Evolutionary conservation across 768 basidiomycete species (phyloP).

Genomic region (Lyophyllum semitale): DNA sequence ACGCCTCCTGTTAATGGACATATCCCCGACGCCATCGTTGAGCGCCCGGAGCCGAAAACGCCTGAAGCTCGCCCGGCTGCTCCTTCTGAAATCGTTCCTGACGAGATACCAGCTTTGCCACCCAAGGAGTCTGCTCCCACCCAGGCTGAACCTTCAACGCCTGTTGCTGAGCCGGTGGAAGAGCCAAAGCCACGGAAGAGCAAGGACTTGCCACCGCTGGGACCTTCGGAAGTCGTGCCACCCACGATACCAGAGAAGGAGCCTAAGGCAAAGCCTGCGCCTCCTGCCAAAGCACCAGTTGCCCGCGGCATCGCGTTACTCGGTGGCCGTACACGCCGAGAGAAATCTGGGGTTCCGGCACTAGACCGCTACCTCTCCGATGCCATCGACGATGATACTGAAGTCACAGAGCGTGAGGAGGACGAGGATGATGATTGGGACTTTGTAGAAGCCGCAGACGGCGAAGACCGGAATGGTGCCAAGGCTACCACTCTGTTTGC

Average conservation of each 20-base stretch:
- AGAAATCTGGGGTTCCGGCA: slow-evolving; percentile 83
- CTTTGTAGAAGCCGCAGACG: slow-evolving; percentile 78
- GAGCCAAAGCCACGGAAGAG: slow-evolving; percentile 29
- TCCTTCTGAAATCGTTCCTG: slow-evolving; percentile 26
- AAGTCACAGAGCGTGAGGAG: slow-evolving; percentile 47
- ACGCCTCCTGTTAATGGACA: slow-evolving; percentile 16
- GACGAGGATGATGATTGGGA: slow-evolving; percentile 91
- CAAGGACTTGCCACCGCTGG: slow-evolving; percentile 28
- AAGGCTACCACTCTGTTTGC: slow-evolving; percentile 84
- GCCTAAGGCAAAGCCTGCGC: slow-evolving; percentile 25
- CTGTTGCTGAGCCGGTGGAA: slow-evolving; percentile 11
- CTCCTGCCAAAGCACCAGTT: slow-evolving; percentile 21
- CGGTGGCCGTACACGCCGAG: slow-evolving; percentile 50
- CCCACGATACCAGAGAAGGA: slow-evolving; percentile 33
- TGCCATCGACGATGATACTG: slow-evolving; percentile 49
- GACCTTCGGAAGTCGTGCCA: slow-evolving; percentile 23
- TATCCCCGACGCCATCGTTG: slow-evolving; percentile 24
- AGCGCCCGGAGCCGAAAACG: slow-evolving; percentile 65
- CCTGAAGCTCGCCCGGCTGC: slow-evolving; percentile 63
- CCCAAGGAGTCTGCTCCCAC: slow-evolving; percentile 15
- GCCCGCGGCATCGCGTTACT: slow-evolving; percentile 24
- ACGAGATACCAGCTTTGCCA: slow-evolving; percentile 22
- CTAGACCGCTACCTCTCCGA: slow-evolving; percentile 73
- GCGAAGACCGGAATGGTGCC: slow-evolving; percentile 82
- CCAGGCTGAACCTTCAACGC: slow-evolving; percentile 5